A percentile compares a stretch with the other conserved stretches of the same genome.
These are phyloP conservation scores for Ophiostoma sp. DNA, from an alignment of 2,329 filamentous ascomycete genomes.

Conservation along the genomic window DNA sequence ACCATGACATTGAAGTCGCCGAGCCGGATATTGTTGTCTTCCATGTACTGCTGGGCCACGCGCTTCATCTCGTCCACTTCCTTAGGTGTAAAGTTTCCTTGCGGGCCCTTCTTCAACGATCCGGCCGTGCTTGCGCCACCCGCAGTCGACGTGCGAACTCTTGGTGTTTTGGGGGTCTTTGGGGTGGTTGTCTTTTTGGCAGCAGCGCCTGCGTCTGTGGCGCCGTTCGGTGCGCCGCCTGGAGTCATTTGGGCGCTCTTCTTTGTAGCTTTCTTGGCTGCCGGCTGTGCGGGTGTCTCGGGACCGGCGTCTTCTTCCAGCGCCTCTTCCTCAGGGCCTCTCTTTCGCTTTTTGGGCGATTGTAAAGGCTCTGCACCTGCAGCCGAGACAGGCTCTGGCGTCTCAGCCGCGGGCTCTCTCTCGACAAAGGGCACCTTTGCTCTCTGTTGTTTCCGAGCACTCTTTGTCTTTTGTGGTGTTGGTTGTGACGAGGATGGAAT, in stretches of 20 bases:
- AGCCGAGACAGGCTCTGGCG: background rate
- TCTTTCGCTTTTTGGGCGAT: conserved; percentile 18
- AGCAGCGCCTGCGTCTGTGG: background rate
- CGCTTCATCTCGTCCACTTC: conserved; percentile 41
- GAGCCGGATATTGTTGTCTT: conserved; percentile 41
- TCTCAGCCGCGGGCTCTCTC: background rate
- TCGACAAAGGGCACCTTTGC: conserved; percentile 3
- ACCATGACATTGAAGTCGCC: conserved; percentile 46
- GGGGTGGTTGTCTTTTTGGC: background rate
- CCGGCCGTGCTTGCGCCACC: conserved; percentile 13
- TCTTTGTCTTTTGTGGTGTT: background rate
- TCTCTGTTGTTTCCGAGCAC: background rate
- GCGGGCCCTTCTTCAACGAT: conserved; percentile 20
- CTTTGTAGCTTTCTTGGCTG: conserved; percentile 6
- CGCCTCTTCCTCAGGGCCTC: background rate
- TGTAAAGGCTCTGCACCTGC: background rate
- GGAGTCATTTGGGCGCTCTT: background rate
- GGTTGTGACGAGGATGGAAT: conserved; percentile 3
- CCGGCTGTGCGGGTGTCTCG: conserved; percentile 16
- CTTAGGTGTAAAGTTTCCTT: conserved; percentile 40
- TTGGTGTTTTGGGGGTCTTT: conserved; percentile 3
- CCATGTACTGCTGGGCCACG: conserved; percentile 43
- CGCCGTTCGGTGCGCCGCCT: background rate
- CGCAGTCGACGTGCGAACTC: background rate
- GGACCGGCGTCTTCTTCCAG: background rate